Evolutionary conservation across 305 asterid genomes (phyloP).

Genomic region (Plantago rigida): DNA sequence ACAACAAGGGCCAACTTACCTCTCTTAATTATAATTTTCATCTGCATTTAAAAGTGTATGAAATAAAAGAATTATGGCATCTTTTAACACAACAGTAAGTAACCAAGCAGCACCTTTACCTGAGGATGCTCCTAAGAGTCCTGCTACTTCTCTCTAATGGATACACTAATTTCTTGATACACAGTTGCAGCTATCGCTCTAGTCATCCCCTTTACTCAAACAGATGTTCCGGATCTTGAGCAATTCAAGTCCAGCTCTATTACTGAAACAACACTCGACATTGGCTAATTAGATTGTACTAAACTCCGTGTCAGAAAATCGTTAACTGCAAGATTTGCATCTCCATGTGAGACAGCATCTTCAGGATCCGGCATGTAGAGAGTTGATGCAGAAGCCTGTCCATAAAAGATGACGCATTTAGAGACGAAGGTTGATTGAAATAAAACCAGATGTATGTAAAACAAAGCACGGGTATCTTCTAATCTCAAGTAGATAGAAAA

Average conservation of each 20-base stretch:
- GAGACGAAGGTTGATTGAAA: not conserved
- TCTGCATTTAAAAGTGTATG: constrained; percentile 6
- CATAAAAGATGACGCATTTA: constrained; percentile 14
- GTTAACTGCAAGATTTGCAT: constrained; percentile 79
- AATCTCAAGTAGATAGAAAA: no score
- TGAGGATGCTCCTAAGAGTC: constrained; percentile 2
- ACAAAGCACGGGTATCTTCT: no score
- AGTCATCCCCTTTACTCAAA: constrained; percentile 1
- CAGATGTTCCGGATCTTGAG: constrained; percentile 4
- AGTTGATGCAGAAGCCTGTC: constrained; percentile 60
- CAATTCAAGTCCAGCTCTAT: constrained; percentile 3
- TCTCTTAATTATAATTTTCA: constrained; percentile 8
- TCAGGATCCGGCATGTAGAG: constrained; percentile 94
- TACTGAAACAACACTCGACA: not conserved
- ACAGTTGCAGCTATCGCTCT: constrained; percentile 7
- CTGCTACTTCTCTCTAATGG: constrained; percentile 16
- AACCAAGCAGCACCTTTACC: constrained; percentile 25
- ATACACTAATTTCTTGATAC: constrained; percentile 12
- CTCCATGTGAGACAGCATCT: constrained; percentile 95
- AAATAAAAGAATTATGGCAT: constrained; percentile 27
- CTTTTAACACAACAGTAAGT: constrained; percentile 18
- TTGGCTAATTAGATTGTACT: constrained; percentile 22
- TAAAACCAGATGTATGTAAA: no score
- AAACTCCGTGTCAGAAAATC: constrained; percentile 73
- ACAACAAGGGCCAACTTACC: constrained; percentile 5